phyloP scores from a whole-genome alignment of 768 basidiomycete species.

The Gloeopeniophorella convolvens region DNA sequence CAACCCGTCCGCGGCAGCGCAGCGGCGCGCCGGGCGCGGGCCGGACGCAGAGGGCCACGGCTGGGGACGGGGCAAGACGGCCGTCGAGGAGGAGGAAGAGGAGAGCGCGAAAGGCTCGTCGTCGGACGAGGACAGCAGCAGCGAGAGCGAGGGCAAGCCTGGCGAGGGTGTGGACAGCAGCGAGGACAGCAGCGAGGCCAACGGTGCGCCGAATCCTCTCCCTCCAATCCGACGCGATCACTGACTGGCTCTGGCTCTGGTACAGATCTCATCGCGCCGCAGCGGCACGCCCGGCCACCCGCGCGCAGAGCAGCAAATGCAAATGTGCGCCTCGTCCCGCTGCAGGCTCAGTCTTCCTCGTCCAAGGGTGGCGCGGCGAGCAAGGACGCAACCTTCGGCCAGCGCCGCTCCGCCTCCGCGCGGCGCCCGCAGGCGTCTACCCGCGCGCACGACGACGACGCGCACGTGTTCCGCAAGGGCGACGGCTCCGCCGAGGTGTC shows the following conservation, averaged over 20 bases:
- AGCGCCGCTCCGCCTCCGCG: slow-evolving; percentile 41
- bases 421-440: slow-evolving; percentile 6
- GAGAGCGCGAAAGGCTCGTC: slow-evolving; percentile 70
- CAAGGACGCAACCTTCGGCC: slow-evolving; percentile 62
- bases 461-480: slow-evolving; percentile 25
- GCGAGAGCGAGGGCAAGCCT: slow-evolving; percentile 17
- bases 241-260: neutral
- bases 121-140: slow-evolving; percentile 31
- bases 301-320: slow-evolving; percentile 36
- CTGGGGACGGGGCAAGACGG: slow-evolving; percentile 23
- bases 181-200: slow-evolving; percentile 34
- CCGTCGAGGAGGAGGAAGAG: slow-evolving; percentile 52
- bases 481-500: slow-evolving; percentile 80
- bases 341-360: slow-evolving; percentile 39
- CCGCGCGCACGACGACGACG: slow-evolving; percentile 1
- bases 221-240: neutral
- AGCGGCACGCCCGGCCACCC: neutral
- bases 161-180: too few relatives aligned
- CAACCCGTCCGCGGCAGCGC: slow-evolving; percentile 77
- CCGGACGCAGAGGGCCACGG: slow-evolving; percentile 12
- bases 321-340: slow-evolving; percentile 59
- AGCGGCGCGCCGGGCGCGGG: slow-evolving; percentile 29
- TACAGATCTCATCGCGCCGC: neutral
- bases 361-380: slow-evolving; percentile 31
- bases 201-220: slow-evolving; percentile 24